Evolutionary conservation across 139 green algal species (phyloP).

Genomic region (Ulvella scutata): DNA sequence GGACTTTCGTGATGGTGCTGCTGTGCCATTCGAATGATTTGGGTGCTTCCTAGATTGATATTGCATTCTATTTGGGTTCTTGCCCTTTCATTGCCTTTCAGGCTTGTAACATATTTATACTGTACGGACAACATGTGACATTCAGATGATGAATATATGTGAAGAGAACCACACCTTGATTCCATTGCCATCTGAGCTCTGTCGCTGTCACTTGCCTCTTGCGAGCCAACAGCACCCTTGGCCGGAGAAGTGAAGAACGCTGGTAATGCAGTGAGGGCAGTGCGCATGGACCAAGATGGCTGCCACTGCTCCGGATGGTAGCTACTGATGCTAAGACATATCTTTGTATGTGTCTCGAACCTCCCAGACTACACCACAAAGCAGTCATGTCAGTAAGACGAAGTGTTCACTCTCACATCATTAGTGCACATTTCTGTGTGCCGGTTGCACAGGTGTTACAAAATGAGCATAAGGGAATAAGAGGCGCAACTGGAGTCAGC

Average conservation of each 20-base stretch:
- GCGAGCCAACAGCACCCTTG: neutral
- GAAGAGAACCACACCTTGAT: neutral
- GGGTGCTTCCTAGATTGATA: neutral
- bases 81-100: neutral
- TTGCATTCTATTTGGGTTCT: neutral
- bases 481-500: neutral
- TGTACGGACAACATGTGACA: too few species aligned
- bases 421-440: too few species aligned
- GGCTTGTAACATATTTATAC: neutral
- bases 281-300: conserved; percentile 90
- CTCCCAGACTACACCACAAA: conserved; percentile 38
- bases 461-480: neutral
- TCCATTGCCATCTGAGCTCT: neutral
- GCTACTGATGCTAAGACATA: conserved; percentile 91
- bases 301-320: conserved; percentile 98
- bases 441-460: too few species aligned
- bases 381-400: too few species aligned
- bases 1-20: too few species aligned
- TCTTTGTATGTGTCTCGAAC: conserved; percentile 76
- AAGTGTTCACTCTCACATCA: too few species aligned
- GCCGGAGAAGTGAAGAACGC: conserved; percentile 70
- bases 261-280: conserved; percentile 78
- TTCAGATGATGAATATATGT: too few species aligned
- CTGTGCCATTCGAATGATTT: too few species aligned
- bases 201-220: neutral